Percentiles rank a stretch among this genome's conserved stretches.
These are phyloP conservation scores for Breynia disticha DNA, from an alignment of 441 rosid genomes.

Conservation along the genomic window DNA sequence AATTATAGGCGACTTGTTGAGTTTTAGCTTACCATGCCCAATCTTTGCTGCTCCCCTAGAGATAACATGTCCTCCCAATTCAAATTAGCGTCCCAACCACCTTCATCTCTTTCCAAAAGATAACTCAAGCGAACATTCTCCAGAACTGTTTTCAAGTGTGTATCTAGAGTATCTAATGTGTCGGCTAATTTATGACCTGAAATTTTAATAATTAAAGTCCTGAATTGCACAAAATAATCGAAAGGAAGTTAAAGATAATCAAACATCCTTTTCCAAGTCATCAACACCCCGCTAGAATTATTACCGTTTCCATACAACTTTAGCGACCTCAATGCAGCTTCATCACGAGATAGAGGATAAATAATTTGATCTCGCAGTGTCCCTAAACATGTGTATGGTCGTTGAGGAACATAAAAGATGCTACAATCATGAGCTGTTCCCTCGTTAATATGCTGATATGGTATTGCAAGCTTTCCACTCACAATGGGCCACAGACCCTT, in stretches of 20 bases:
- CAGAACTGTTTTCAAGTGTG: conserved; percentile 56
- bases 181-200: conserved; percentile 44
- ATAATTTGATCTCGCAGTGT: conserved; percentile 98
- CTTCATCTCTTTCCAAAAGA: conserved; percentile 84
- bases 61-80: conserved; percentile 97
- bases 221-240: not conserved
- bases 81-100: conserved; percentile 76
- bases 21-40: conserved; percentile 72
- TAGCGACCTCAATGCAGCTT: conserved; percentile 52
- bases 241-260: too few relatives aligned
- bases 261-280: too few relatives aligned
- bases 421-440: conserved; percentile 54
- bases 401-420: conserved; percentile 90
- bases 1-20: not conserved
- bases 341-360: conserved; percentile 88
- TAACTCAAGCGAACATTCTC: conserved; percentile 80
- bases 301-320: conserved; percentile 53
- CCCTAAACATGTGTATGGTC: conserved; percentile 96
- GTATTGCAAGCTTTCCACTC: conserved; percentile 72
- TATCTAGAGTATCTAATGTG: conserved; percentile 40
- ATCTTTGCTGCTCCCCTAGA: conserved; percentile 97
- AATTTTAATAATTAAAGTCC: conserved; percentile 4
- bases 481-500: conserved; percentile 92
- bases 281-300: not conserved
- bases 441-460: conserved; percentile 43